Percentiles rank a stretch among this genome's conserved stretches.
phyloP scores from a whole-genome alignment of 2,329 filamentous ascomycete species.

The Orbilia oligospora region DNA sequence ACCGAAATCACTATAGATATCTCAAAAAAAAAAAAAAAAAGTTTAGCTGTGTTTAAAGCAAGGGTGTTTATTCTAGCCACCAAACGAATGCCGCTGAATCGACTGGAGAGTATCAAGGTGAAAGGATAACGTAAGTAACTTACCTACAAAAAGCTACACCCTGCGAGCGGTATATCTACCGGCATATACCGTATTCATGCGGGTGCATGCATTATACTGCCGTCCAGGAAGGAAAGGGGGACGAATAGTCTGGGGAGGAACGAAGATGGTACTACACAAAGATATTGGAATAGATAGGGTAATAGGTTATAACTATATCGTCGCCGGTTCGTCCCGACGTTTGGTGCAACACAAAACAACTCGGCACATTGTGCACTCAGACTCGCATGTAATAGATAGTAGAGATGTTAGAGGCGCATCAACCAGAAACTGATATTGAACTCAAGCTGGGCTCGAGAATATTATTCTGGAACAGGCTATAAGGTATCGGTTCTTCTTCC shows the following conservation, averaged over 20 bases:
- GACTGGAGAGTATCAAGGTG: not conserved
- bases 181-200: conserved; percentile 15
- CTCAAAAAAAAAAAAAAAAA: not conserved
- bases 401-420: not conserved
- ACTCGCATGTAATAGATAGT: not conserved
- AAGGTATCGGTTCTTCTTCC: conserved; percentile 40
- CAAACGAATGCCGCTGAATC: not conserved
- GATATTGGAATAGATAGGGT: no score
- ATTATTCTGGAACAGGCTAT: conserved; percentile 13
- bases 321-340: conserved; percentile 37
- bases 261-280: not conserved
- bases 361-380: not conserved
- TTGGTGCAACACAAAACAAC: conserved; percentile 33
- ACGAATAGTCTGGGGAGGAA: no score
- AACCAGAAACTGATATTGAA: not conserved
- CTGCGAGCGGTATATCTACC: not conserved
- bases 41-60: no score
- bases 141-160: not conserved
- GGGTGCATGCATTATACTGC: not conserved
- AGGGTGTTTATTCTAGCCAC: no score
- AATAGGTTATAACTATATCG: no score
- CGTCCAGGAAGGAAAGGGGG: not conserved
- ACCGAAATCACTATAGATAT: conserved; percentile 1
- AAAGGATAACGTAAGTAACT: not conserved
- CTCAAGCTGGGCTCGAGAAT: conserved; percentile 8